These are phyloP conservation scores for Psilocybe cyanescens DNA, from an alignment of 768 basidiomycete genomes.

Conservation along the genomic window DNA sequence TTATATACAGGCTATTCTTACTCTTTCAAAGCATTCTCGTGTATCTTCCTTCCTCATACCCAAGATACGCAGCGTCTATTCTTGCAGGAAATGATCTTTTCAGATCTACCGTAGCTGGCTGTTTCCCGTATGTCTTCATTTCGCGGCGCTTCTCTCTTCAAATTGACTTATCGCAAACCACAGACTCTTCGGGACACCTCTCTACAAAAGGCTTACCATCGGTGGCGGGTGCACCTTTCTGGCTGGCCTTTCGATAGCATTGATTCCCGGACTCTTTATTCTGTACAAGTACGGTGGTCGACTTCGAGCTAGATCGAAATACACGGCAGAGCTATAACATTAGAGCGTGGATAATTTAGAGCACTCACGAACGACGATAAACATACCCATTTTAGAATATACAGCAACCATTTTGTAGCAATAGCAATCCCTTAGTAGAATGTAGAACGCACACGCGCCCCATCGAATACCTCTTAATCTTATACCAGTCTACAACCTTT, in stretches of 20 bases:
- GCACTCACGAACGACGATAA: neutral
- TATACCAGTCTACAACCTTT: too few relatives aligned
- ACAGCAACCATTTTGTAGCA: too few relatives aligned
- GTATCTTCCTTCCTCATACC: neutral
- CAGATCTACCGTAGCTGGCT: neutral
- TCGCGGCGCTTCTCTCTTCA: neutral
- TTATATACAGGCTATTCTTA: neutral
- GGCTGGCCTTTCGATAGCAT: neutral
- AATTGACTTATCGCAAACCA: neutral
- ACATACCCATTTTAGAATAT: too few relatives aligned
- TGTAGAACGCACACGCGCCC: too few relatives aligned
- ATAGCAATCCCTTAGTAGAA: too few relatives aligned
- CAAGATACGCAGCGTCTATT: neutral
- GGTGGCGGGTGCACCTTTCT: neutral
- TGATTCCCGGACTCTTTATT: neutral
- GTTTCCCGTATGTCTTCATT: neutral
- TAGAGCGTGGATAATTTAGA: neutral
- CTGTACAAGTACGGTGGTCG: neutral
- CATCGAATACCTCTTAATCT: too few relatives aligned
- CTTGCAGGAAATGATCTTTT: neutral
- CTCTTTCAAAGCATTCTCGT: constrained; percentile 2
- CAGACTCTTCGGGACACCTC: neutral
- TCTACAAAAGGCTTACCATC: neutral
- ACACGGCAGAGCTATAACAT: neutral
- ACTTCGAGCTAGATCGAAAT: neutral